These are phyloP conservation scores for Lodderomyces pseudojiufengensis DNA, from an alignment of 1,139 yeast genomes.

Conservation along the genomic window DNA sequence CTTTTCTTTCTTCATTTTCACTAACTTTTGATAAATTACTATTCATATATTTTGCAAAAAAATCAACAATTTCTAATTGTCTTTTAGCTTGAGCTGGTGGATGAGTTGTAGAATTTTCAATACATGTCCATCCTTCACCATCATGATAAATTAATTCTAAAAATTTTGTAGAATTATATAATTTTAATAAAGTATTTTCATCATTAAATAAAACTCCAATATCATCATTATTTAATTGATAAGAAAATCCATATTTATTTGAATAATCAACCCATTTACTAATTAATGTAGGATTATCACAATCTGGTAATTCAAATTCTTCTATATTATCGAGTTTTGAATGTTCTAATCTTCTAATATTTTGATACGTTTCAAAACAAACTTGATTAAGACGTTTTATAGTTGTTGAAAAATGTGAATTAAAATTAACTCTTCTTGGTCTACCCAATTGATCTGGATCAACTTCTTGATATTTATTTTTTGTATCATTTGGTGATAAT, in stretches of 20 bases:
- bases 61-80: conserved; percentile 78
- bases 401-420: conserved; percentile 37
- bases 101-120: conserved; percentile 52
- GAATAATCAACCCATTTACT: conserved; percentile 99
- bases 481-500: conserved; percentile 89
- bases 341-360: conserved; percentile 39
- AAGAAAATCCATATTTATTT: conserved; percentile 92
- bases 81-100: conserved; percentile 62
- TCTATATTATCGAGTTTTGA: conserved; percentile 33
- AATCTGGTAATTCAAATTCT: conserved; percentile 37
- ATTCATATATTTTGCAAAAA: conserved; percentile 81
- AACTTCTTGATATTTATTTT: conserved; percentile 79
- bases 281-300: conserved; percentile 68
- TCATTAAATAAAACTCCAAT: conserved; percentile 91
- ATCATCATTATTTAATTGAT: conserved; percentile 84
- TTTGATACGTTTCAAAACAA: conserved; percentile 40
- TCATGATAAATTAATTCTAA: conserved; percentile 60
- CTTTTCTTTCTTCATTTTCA: conserved; percentile 53
- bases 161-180: conserved; percentile 59
- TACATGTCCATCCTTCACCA: conserved; percentile 69
- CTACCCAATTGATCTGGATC: conserved; percentile 38
- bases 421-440: conserved; percentile 42
- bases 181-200: conserved; percentile 72
- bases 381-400: conserved; percentile 37
- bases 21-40: conserved; percentile 75